Evolutionary conservation across 768 basidiomycete species (phyloP), one percentile per base, ranked within the genome.

Genomic region (Lentinula raphanica): DNA sequence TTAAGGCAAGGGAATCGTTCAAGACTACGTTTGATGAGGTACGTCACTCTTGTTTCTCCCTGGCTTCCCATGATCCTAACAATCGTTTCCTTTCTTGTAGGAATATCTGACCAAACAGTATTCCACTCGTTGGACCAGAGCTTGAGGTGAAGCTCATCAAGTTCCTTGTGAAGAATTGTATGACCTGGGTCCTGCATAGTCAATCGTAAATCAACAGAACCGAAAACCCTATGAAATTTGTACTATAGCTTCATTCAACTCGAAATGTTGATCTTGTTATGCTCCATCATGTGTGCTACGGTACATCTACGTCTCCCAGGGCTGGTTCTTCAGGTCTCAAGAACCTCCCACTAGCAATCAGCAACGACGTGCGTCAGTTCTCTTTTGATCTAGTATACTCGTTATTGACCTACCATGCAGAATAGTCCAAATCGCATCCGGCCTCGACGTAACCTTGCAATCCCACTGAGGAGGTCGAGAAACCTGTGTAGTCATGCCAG

Each of bases 1-100:
- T 57, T 32, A 75, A 76, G 62, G 56, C 40, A 19, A 48, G 56
- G 46, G 54, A 56, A 6, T 44, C 40, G 21, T 56, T 56, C 44
- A 56, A 46, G n/a, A 25, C n/a, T 31, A 56, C 53, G 28, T 56
- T 44, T 56, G 54, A 56, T 45, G 54, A 56, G 54, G 54, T 48
- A 29, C 12, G 27, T n/a, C 28, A 27, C 5, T n/a, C 17, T 48
- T 17, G 2, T 28, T 28, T 12, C 15, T 25, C 45, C 23, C n/a
- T 0, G 21, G 8, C 19, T 25, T 44, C 32, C 13, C 32, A 35
- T 13, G 32, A 6, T 35, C 13, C 7, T 35, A 13, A 35, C n/a
- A n/a, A n/a, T n/a, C n/a, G n/a, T n/a, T n/a, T n/a, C n/a, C 15
- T 3, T 17, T 40, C 3, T 44, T 12, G 7, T n/a, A 44, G 42